Evolutionary conservation across 1,284 basidiomycete species (phyloP), one percentile per base, ranked within the genome.

Genomic region (Inonotus obliquus): DNA sequence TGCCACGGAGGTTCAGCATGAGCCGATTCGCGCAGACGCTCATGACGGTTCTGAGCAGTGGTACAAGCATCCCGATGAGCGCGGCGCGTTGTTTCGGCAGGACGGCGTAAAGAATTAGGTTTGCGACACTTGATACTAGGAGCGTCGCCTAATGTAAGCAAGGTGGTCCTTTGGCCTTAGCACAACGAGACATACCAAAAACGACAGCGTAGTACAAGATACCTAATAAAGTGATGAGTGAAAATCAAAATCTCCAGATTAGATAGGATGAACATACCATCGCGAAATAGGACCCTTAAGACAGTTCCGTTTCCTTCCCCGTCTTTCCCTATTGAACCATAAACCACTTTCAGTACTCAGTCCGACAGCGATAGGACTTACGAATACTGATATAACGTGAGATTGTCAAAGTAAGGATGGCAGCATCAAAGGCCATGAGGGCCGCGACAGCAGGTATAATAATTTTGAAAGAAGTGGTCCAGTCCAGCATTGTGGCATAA

Each of bases 1-100:
- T 27, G 11, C 54, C 59, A 35, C 59, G 63, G 9, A 64, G 56
- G 14, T 64, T 64, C 10, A 64, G 59, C 29, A 64, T 51, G 48
- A 64, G 55, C 1, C 55, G 54, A 21, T 39, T 61, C 14, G 63
- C 55, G 38, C 54, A 48, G 59, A 64, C 52, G 35, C 41, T 57
- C 59, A 57, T 60, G 10, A 51, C 55, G 7, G 59, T 61, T 19
- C 47, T 32, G 5, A 54, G 55, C 4, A 59, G 10, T 13, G 61
- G 61, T 27, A 59, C 49, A n/a, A 54, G 38, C 11, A 56, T n/a
- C 4, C 61, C 61, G 6, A 58, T 27, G 10, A 62, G 48, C n/a
- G 49, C 57, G 11, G 41, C 37, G 14, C 48, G 61, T 13, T 32
- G 19, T 53, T 19, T 23, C 10, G 49, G 61, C 10, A 59, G 56